Evolutionary conservation across 192 early-diverging fungal species (phyloP).

Genomic region (Coemansia sp.): DNA sequence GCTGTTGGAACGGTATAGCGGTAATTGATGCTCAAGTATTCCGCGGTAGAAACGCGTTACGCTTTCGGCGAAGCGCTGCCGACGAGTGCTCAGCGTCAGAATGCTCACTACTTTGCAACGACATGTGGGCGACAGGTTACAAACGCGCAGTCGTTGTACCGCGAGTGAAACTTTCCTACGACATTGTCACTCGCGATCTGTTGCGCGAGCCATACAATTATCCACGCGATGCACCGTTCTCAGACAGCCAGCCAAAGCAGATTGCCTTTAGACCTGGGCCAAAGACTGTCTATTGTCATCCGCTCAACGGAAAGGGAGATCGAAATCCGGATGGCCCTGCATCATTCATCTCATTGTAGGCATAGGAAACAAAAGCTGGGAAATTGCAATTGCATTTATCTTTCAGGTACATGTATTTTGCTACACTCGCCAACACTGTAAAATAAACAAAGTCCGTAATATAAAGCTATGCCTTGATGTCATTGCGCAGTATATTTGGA

Average conservation of each 20-base stretch:
- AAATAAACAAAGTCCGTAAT: no score
- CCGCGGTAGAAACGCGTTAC: constrained; percentile 8
- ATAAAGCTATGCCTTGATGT: no score
- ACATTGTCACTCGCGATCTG: constrained; percentile 35
- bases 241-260: constrained; percentile 1
- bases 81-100: constrained; percentile 58
- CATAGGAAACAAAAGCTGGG: not conserved
- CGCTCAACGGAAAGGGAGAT: constrained; percentile 23
- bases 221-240: constrained; percentile 31
- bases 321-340: constrained; percentile 41
- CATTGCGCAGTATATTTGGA: no score
- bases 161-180: constrained; percentile 52
- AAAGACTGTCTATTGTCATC: constrained; percentile 43
- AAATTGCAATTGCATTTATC: not conserved
- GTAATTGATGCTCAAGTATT: constrained; percentile 50
- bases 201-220: constrained; percentile 26
- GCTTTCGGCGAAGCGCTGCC: constrained; percentile 24
- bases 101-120: constrained; percentile 57
- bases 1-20: constrained; percentile 58
- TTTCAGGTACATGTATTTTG: no score
- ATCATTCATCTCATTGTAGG: constrained; percentile 12
- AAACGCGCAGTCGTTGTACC: constrained; percentile 48
- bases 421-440: no score
- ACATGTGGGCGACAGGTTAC: constrained; percentile 43
- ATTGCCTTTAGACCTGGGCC: constrained; percentile 39